A percentile compares a stretch with the other conserved stretches of the same genome.
These are phyloP conservation scores for Cicer cuneatum DNA, from an alignment of 306 rosid genomes.

Conservation along the genomic window DNA sequence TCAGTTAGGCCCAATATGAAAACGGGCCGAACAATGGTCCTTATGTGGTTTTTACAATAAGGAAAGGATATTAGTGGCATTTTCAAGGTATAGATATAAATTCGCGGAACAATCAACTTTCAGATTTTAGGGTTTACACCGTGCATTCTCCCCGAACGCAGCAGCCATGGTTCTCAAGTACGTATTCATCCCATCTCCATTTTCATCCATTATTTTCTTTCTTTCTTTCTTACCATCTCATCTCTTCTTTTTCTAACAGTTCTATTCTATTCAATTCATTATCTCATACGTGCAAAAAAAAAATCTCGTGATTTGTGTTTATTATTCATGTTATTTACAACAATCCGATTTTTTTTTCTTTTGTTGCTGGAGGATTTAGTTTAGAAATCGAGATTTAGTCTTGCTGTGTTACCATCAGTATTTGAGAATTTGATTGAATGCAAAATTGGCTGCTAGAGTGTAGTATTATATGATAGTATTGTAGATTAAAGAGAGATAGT, in stretches of 20 bases:
- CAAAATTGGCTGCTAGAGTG: neutral
- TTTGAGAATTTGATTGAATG: constrained; percentile 2
- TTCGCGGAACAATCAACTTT: neutral
- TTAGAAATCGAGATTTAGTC: neutral
- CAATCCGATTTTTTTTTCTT: neutral
- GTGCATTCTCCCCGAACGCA: constrained; percentile 11
- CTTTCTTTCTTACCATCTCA: neutral
- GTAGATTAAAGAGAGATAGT: too few species aligned
- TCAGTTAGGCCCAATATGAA: neutral
- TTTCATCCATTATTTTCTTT: neutral
- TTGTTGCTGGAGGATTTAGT: neutral
- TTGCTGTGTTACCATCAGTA: neutral
- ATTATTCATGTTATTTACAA: neutral
- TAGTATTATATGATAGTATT: too few species aligned
- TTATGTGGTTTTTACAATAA: neutral
- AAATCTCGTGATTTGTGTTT: neutral
- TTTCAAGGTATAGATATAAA: constrained; percentile 34
- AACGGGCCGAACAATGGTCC: neutral
- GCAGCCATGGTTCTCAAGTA: constrained; percentile 89
- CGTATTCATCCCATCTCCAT: constrained; percentile 5
- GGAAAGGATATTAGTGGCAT: neutral
- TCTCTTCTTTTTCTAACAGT: neutral
- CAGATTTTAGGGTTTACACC: constrained; percentile 54
- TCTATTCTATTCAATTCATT: neutral
- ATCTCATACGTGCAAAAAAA: neutral